These are phyloP conservation scores for Fusarium sp. DNA, from an alignment of 2,329 filamentous ascomycete species.

Conservation along the genomic window DNA sequence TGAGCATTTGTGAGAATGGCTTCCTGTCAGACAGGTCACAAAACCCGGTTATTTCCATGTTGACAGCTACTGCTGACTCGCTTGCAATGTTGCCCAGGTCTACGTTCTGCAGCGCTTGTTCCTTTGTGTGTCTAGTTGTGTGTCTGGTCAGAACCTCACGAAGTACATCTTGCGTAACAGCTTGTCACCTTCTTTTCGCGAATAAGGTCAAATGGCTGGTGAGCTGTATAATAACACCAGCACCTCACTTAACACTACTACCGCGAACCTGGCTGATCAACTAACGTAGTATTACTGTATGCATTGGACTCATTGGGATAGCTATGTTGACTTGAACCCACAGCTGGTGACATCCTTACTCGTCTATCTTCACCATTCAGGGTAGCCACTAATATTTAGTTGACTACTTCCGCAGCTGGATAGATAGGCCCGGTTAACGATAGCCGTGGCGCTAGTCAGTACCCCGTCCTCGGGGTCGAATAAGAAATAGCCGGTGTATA, in stretches of 20 bases:
- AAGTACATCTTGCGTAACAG: constrained; percentile 13
- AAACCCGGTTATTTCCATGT: constrained; percentile 47
- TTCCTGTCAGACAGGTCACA: neutral
- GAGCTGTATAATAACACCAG: neutral
- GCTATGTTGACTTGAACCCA: neutral
- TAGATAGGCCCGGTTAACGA: constrained; percentile 27
- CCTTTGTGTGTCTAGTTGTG: neutral
- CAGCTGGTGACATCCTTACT: neutral
- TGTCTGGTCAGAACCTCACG: neutral
- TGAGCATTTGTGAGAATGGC: constrained; percentile 1
- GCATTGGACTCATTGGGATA: no score
- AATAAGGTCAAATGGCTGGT: neutral
- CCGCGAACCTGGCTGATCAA: constrained; percentile 3
- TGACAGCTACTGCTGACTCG: constrained; percentile 18
- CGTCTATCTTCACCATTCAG: constrained; percentile 5
- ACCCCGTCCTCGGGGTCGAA: neutral
- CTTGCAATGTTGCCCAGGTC: no score
- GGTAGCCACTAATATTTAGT: no score
- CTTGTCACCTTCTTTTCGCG: constrained; percentile 9
- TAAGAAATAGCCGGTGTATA: no score
- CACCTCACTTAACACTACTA: neutral
- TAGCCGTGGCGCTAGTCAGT: constrained; percentile 19
- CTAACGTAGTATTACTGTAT: neutral
- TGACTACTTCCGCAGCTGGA: constrained; percentile 1
- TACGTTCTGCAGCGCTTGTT: constrained; percentile 2